phyloP scores from a whole-genome alignment of 495 filamentous ascomycete species.

The Tuber brumale region DNA sequence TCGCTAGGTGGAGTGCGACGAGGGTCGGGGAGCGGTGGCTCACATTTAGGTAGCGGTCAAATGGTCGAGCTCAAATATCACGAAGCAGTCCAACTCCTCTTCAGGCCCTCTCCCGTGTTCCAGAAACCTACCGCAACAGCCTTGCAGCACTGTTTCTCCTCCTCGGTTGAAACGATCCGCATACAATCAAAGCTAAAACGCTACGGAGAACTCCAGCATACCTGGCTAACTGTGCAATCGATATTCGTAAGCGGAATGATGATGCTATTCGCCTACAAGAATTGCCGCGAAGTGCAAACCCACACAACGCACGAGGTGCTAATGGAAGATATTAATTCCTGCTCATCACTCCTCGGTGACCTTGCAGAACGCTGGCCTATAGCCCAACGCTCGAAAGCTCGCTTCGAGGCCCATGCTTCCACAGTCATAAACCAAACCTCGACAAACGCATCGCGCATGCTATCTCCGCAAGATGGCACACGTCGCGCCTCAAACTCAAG shows the following conservation, averaged over 20 bases:
- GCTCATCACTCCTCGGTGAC: constrained; percentile 28
- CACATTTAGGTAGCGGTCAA: constrained; percentile 22
- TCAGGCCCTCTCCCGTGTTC: constrained; percentile 33
- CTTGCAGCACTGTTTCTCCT: constrained; percentile 27
- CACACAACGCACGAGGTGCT: constrained; percentile 21
- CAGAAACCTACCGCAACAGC: constrained; percentile 15
- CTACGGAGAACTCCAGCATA: constrained; percentile 32
- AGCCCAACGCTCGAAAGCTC: constrained; percentile 24
- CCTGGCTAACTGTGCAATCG: constrained; percentile 33
- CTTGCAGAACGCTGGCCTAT: constrained; percentile 31
- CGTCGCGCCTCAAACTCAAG: constrained; percentile 25
- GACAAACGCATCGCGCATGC: constrained; percentile 27
- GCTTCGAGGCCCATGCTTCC: constrained; percentile 29
- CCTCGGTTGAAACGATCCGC: constrained; percentile 35
- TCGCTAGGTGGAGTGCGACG: constrained; percentile 23
- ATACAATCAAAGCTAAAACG: constrained; percentile 35
- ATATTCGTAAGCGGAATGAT: constrained; percentile 31
- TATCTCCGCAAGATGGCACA: constrained; percentile 34
- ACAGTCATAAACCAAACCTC: constrained; percentile 9
- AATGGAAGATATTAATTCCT: constrained; percentile 31
- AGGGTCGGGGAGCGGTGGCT: constrained; percentile 18
- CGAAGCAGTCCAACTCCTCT: constrained; percentile 40
- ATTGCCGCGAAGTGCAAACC: constrained; percentile 26
- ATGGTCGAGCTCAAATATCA: constrained; percentile 38
- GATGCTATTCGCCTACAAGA: constrained; percentile 27